Base-by-base conservation (phyloP, 805 yeast genomes). In the Barnettozyma californica region DNA sequence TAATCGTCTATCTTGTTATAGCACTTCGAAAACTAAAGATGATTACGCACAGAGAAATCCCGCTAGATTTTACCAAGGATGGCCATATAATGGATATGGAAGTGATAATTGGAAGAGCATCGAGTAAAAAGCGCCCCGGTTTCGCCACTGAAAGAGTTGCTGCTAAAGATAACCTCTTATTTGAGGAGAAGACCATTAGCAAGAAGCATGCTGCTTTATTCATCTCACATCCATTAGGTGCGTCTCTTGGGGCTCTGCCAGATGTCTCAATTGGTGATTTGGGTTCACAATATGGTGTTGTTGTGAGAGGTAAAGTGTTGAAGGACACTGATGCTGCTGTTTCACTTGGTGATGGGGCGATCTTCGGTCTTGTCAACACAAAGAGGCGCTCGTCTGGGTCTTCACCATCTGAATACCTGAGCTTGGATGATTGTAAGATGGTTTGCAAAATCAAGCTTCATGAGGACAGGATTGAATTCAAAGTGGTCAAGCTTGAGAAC, bases 271-370 rank as follows among this genome's bases (percentile, higher is more conserved):
- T 50, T 18, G 29, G 27, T 2, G 51, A 50, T n/a, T 23, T 33
- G 16, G 46, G 44, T 4, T 44, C 51, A 7, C 51, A 50, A 14
- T 47, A 50, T 20, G 53, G 53, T 33, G 44, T 48, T 37, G 48
- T 50, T 25, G 45, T 38, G 35, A 26, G 43, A 8, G 44, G 39
- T 5, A 14, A 26, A 6, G 16, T 47, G 14, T 11, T 50, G 25
- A 13, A 26, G 21, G 21, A 18, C 13, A 25, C 27, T 3, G 44
- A 34, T 18, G 40, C 29, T 7, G 4, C 26, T 1, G 41, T 35
- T 31, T n/a, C 38, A 14, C n/a, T 49, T 5, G 18, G 31, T 9
- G 47, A 47, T 20, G 43, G 44, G 18, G 44, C 39, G 8, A 23
- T 21, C 14, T 25, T 50, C 39, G 53, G 53, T 3, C 39, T 50